These are phyloP conservation scores for Penicillium argentinense DNA, from an alignment of 495 filamentous ascomycete genomes.

Conservation along the genomic window DNA sequence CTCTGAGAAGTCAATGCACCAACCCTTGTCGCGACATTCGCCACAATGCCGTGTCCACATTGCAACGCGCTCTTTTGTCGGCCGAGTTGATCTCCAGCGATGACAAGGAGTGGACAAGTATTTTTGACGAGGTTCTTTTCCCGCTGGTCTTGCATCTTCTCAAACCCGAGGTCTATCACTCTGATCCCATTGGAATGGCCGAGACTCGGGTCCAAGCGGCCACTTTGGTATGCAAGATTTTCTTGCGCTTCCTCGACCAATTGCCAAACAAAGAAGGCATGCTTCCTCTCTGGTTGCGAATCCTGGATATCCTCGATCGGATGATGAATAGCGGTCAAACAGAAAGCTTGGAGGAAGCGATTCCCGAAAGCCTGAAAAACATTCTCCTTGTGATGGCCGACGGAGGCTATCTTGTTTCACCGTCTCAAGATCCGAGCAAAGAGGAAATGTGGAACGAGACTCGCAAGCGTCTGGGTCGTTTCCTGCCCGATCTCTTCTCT, in stretches of 20 bases:
- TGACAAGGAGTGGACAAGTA: conserved; percentile 88
- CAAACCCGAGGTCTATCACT: conserved; percentile 93
- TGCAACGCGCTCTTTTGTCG: conserved; percentile 85
- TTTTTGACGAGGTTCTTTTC: conserved; percentile 93
- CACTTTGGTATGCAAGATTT: conserved; percentile 89
- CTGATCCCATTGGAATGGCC: conserved; percentile 90
- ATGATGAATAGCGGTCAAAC: conserved; percentile 96
- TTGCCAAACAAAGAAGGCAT: conserved; percentile 86
- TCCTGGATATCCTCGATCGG: conserved; percentile 92
- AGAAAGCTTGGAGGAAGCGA: conserved; percentile 66
- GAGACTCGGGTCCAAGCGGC: conserved; percentile 93
- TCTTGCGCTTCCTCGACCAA: conserved; percentile 87
- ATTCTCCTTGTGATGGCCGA: conserved; percentile 94
- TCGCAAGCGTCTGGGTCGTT: conserved; percentile 85
- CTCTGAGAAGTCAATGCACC: conserved; percentile 83
- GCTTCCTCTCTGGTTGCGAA: conserved; percentile 88
- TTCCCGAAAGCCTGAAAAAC: conserved; percentile 95
- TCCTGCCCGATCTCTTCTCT: conserved; percentile 72
- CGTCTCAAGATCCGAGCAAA: conserved; percentile 44
- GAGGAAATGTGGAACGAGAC: conserved; percentile 62
- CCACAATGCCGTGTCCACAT: conserved; percentile 78
- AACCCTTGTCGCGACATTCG: conserved; percentile 96
- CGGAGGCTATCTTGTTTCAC: conserved; percentile 79
- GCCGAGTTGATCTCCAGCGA: conserved; percentile 71
- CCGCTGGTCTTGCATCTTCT: conserved; percentile 86